phyloP scores from a whole-genome alignment of 202 grass and related monocot species.

The Dendrocalamus latiflorus region DNA sequence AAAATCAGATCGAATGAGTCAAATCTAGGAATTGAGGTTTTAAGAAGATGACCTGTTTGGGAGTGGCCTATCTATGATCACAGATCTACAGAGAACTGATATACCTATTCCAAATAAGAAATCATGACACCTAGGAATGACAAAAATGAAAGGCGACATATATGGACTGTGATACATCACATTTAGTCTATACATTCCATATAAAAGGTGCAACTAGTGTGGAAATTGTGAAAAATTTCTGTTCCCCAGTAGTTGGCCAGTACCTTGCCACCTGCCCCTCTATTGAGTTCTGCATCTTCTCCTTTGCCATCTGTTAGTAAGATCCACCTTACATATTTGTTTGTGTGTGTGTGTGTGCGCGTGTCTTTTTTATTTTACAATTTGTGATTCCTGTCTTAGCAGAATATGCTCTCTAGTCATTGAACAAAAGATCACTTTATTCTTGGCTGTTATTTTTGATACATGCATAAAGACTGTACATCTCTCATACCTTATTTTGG shows the following conservation, averaged over 20 bases:
- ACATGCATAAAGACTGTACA: not conserved
- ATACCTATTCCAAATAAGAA: not conserved
- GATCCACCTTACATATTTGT: not conserved
- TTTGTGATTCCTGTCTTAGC: not conserved
- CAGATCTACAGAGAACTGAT: not conserved
- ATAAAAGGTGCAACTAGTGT: not conserved
- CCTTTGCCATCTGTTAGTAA: not conserved
- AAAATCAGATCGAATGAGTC: not conserved
- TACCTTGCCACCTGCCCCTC: not conserved
- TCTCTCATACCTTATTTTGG: not conserved
- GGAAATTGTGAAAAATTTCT: not conserved
- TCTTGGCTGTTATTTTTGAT: not conserved
- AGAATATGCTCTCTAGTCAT: not conserved
- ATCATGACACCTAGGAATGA: not conserved
- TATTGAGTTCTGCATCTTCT: not conserved
- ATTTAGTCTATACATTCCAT: not conserved
- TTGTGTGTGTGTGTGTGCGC: too few relatives aligned
- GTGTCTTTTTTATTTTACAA: too few relatives aligned
- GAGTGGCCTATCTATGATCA: not conserved
- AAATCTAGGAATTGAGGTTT: slow-evolving; percentile 1
- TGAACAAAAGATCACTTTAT: not conserved
- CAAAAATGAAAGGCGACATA: not conserved
- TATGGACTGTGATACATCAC: not conserved
- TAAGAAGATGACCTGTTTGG: slow-evolving; percentile 1
- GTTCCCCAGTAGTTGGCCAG: not conserved